Evolutionary conservation across 2,329 filamentous ascomycete genomes (phyloP).

Genomic region (Periconia sp.): DNA sequence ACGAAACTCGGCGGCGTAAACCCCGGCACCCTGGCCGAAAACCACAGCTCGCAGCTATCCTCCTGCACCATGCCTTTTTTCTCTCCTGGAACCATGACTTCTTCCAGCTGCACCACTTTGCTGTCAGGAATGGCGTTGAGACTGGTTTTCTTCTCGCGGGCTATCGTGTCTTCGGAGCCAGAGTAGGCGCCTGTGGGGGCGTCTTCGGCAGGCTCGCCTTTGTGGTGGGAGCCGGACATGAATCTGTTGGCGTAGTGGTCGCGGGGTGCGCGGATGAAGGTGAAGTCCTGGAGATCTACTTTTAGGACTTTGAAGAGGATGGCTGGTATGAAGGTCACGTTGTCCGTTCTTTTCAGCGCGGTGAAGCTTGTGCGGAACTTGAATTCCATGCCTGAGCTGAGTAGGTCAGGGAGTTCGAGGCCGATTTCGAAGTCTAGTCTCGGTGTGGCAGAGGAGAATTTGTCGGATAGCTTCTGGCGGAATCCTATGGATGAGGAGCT

Average conservation of each 20-base stretch:
- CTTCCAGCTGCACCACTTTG: conserved; percentile 15
- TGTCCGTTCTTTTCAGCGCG: conserved; percentile 12
- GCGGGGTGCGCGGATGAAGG: conserved; percentile 25
- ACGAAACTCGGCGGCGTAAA: conserved; percentile 27
- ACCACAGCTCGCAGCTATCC: conserved; percentile 23
- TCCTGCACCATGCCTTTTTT: conserved; percentile 18
- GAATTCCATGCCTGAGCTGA: conserved; percentile 26
- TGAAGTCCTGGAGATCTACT: conserved; percentile 25
- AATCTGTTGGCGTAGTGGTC: conserved; percentile 14
- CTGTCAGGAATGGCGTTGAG: conserved; percentile 25
- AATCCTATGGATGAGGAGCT: conserved; percentile 18
- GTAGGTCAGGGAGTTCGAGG: conserved; percentile 20
- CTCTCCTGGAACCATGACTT: conserved; percentile 8
- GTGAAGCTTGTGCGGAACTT: conserved; percentile 21
- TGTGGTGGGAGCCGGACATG: conserved; percentile 6
- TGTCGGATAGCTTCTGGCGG: conserved; percentile 26
- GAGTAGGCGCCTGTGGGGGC: conserved; percentile 6
- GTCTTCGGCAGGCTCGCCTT: background rate
- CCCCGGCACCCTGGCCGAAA: conserved; percentile 25
- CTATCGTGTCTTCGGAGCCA: conserved; percentile 5
- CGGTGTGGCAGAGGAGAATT: conserved; percentile 27
- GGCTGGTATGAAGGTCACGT: conserved; percentile 20
- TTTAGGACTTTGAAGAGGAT: conserved; percentile 24
- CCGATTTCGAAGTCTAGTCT: conserved; percentile 24
- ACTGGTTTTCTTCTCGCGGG: conserved; percentile 16